These are phyloP conservation scores for Cladosporium sp. DNA, from an alignment of 2,329 filamentous ascomycete genomes.

Conservation along the genomic window DNA sequence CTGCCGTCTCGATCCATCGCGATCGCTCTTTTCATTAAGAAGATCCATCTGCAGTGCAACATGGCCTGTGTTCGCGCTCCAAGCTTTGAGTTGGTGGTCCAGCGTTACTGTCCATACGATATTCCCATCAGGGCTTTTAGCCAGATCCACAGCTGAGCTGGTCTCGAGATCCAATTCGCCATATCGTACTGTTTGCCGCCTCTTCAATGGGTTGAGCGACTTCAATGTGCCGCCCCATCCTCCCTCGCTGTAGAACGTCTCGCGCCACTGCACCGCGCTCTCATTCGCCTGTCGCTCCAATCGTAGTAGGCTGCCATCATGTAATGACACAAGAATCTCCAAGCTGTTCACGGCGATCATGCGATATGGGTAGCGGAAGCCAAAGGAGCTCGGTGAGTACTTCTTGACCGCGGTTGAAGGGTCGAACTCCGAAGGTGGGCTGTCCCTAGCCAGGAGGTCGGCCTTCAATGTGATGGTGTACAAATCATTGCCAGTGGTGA, in stretches of 20 bases:
- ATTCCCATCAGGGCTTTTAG: conserved; percentile 48
- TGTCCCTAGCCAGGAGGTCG: conserved; percentile 71
- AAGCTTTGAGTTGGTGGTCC: conserved; percentile 84
- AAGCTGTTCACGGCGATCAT: conserved; percentile 72
- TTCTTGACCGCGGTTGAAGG: conserved; percentile 76
- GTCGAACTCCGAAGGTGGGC: conserved; percentile 64
- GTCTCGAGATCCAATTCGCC: conserved; percentile 66
- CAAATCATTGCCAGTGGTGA: conserved; percentile 76
- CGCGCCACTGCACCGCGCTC: conserved; percentile 63
- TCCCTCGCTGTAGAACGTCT: conserved; percentile 69
- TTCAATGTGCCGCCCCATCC: conserved; percentile 66
- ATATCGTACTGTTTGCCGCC: conserved; percentile 63
- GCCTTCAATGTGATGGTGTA: conserved; percentile 82
- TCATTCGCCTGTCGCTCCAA: conserved; percentile 62
- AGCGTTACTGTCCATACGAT: conserved; percentile 78
- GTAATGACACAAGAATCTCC: conserved; percentile 76
- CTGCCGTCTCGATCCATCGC: conserved; percentile 46
- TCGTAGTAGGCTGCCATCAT: conserved; percentile 73
- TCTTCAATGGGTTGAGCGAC: conserved; percentile 66
- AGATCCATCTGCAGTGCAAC: conserved; percentile 77
- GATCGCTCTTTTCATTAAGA: conserved; percentile 58
- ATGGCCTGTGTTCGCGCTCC: conserved; percentile 82
- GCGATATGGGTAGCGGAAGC: conserved; percentile 77
- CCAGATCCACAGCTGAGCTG: conserved; percentile 64
- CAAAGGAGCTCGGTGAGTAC: conserved; percentile 70